These are phyloP conservation scores for Rhamnella rubrinervis DNA, from an alignment of 331 rosid species.

Conservation along the genomic window DNA sequence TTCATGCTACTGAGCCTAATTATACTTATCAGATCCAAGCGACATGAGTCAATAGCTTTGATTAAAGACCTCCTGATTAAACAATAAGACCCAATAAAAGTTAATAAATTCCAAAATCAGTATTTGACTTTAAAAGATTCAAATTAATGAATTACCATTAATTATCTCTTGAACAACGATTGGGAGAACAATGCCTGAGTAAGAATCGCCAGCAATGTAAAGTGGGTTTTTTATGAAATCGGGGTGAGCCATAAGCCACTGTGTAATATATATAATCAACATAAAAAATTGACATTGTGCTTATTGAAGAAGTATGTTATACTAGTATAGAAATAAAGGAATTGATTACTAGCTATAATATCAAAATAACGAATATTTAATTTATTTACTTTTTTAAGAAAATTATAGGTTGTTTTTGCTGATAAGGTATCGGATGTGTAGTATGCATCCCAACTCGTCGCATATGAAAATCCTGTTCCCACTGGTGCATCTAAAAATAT, in stretches of 20 bases:
- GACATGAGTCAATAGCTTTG: no score
- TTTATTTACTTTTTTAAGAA: slow-evolving; percentile 26
- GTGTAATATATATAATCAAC: not conserved
- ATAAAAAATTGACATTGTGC: no score
- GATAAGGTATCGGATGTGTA: slow-evolving; percentile 15
- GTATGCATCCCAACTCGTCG: slow-evolving; percentile 2
- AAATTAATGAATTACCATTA: slow-evolving; percentile 10
- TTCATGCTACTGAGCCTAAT: no score
- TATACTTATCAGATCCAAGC: no score
- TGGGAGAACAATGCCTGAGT: slow-evolving; percentile 31
- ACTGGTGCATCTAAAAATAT: slow-evolving; percentile 25
- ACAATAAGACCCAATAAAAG: not conserved
- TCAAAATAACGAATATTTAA: no score
- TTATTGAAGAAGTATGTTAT: not conserved
- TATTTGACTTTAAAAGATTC: no score
- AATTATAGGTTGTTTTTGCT: slow-evolving; percentile 11
- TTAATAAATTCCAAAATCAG: no score
- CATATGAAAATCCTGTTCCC: slow-evolving; percentile 32
- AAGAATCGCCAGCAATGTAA: slow-evolving; percentile 33
- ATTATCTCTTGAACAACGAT: slow-evolving; percentile 10
- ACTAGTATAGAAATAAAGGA: not conserved
- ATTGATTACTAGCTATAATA: not conserved
- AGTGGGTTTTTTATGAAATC: slow-evolving; percentile 23
- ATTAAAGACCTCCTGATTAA: no score
- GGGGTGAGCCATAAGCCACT: slow-evolving; percentile 34